These are phyloP conservation scores for Botrytis byssoidea DNA, from an alignment of 2,329 filamentous ascomycete species.

Conservation along the genomic window DNA sequence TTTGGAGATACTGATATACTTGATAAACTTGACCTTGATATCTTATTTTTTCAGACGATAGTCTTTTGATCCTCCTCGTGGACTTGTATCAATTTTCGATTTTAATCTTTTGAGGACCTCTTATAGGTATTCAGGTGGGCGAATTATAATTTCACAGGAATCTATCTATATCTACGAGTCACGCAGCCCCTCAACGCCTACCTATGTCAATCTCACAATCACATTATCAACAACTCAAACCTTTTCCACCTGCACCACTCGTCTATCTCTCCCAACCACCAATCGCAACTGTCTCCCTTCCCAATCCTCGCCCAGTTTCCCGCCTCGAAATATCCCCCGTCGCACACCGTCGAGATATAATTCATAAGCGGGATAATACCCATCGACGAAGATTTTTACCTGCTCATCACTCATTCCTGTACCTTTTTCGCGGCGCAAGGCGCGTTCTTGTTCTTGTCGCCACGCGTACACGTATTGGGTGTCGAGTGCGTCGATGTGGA, in stretches of 20 bases:
- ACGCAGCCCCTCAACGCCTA: not conserved
- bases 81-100: no score
- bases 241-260: slow-evolving; percentile 41
- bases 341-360: slow-evolving; percentile 51
- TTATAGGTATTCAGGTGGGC: not conserved
- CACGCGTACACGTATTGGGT: slow-evolving; percentile 64
- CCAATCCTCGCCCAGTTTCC: slow-evolving; percentile 26
- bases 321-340: slow-evolving; percentile 46
- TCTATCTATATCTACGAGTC: not conserved
- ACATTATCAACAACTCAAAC: slow-evolving; percentile 24
- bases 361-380: slow-evolving; percentile 55
- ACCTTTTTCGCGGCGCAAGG: slow-evolving; percentile 55
- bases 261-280: slow-evolving; percentile 48
- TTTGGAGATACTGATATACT: not conserved
- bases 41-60: not conserved
- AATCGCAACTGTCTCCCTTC: slow-evolving; percentile 50
- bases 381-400: slow-evolving; percentile 64
- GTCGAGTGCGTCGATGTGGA: slow-evolving; percentile 64
- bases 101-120: not conserved
- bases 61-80: not conserved
- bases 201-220: not conserved
- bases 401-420: slow-evolving; percentile 64
- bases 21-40: not conserved
- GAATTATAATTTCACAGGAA: not conserved
- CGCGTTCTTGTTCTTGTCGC: slow-evolving; percentile 64